Evolutionary conservation across 257 asterid species (phyloP).

Genomic region (Eustoma russellianum): DNA sequence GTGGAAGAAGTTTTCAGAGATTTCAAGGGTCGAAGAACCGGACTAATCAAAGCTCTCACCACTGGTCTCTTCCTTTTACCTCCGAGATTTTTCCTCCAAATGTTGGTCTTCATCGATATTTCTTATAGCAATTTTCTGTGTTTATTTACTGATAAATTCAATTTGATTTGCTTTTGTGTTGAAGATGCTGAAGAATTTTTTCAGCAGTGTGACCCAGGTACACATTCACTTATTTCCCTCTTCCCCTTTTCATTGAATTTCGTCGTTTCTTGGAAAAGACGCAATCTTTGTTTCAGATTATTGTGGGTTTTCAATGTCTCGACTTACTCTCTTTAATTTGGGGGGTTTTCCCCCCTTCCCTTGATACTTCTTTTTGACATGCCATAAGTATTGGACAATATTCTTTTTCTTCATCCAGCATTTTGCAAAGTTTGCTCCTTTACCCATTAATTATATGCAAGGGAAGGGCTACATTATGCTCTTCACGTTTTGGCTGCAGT

Average conservation of each 20-base stretch:
- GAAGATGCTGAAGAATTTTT: slow-evolving; percentile 33
- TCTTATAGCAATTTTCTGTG: no score
- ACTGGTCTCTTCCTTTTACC: slow-evolving; percentile 16
- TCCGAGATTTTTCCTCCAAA: background rate
- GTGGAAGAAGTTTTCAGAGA: slow-evolving; percentile 40
- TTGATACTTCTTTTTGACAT: background rate
- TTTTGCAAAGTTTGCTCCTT: no score
- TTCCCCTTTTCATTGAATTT: background rate
- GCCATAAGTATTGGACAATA: no score
- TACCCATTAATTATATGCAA: no score
- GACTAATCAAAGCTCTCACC: slow-evolving; percentile 38
- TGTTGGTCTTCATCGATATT: background rate
- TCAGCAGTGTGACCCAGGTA: slow-evolving; percentile 46
- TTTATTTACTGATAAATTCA: background rate
- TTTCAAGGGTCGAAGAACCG: slow-evolving; percentile 36
- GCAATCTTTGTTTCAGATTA: background rate
- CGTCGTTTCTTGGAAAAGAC: background rate
- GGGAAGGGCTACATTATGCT: no score
- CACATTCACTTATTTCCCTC: background rate
- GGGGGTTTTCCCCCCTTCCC: background rate
- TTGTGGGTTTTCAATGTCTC: background rate
- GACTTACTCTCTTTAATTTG: background rate
- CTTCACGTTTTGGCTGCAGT: no score
- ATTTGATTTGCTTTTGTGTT: background rate
- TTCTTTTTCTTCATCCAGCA: no score